Evolutionary conservation across 352 stramenopile genomes (phyloP).

Genomic region (Halophytophthora polymorphica): DNA sequence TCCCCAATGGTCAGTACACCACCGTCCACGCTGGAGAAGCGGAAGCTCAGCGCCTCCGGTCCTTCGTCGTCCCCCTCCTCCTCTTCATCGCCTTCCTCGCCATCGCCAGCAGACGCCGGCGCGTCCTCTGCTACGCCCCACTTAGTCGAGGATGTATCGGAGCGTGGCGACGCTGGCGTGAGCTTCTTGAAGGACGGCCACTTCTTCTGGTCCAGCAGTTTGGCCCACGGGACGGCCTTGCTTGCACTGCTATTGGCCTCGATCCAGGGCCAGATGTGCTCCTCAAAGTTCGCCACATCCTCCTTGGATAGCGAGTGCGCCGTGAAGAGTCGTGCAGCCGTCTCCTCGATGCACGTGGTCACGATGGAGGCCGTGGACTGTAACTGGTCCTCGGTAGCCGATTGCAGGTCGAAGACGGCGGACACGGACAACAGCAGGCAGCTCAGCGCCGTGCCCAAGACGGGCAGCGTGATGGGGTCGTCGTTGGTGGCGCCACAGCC

Average conservation of each 20-base stretch:
- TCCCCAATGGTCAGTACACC: constrained; percentile 56
- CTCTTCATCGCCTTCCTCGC: constrained; percentile 15
- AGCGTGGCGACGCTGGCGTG: constrained; percentile 12
- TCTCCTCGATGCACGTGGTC: constrained; percentile 52
- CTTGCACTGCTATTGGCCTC: constrained; percentile 33
- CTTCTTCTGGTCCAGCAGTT: constrained; percentile 63
- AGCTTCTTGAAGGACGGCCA: constrained; percentile 61
- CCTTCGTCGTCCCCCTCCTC: constrained; percentile 18
- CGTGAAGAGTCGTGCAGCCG: constrained; percentile 43
- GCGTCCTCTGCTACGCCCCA: constrained; percentile 22
- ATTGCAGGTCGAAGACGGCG: constrained; percentile 61
- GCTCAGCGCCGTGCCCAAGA: constrained; percentile 36
- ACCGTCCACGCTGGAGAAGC: constrained; percentile 66
- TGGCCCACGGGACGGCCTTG: constrained; percentile 64
- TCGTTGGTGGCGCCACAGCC: constrained; percentile 30
- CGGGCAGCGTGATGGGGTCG: constrained; percentile 34
- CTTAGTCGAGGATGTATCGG: constrained; percentile 18
- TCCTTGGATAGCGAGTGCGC: constrained; percentile 40
- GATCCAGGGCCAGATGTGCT: constrained; percentile 62
- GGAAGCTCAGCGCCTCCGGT: constrained; percentile 46
- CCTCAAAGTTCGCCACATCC: constrained; percentile 28
- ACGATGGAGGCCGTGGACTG: constrained; percentile 57
- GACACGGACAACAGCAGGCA: constrained; percentile 57
- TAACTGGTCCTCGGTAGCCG: constrained; percentile 44
- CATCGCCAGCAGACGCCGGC: constrained; percentile 4